Conservation (phyloP, 2,329 filamentous ascomycete species). For the Malbranchea zuffiana region DNA sequence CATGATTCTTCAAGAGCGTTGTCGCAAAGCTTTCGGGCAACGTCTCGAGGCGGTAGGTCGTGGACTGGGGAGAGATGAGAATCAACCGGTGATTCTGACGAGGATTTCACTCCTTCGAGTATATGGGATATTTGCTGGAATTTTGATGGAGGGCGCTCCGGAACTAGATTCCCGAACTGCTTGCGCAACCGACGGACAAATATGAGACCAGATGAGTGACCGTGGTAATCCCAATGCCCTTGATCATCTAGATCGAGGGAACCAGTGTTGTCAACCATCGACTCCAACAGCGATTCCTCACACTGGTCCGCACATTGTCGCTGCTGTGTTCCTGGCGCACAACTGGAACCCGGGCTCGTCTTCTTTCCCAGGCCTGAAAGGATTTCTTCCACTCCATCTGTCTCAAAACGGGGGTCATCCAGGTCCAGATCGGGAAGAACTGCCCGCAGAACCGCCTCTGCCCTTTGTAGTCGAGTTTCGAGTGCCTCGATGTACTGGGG, state of each 20-base stretch:
- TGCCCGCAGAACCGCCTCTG: constrained; percentile 66
- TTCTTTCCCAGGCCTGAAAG: constrained; percentile 35
- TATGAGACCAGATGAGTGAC: constrained; percentile 80
- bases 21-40: constrained; percentile 47
- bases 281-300: constrained; percentile 66
- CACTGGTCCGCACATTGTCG: constrained; percentile 32
- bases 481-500: constrained; percentile 88
- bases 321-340: constrained; percentile 17
- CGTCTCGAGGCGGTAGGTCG: constrained; percentile 57
- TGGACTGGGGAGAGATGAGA: constrained; percentile 43
- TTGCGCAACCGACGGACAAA: constrained; percentile 81
- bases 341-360: constrained; percentile 14
- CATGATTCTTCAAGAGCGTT: constrained; percentile 53
- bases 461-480: constrained; percentile 70
- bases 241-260: constrained; percentile 84
- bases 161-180: constrained; percentile 64
- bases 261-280: constrained; percentile 89
- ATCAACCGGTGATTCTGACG: constrained; percentile 53
- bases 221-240: constrained; percentile 91
- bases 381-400: constrained; percentile 53
- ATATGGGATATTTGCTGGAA: constrained; percentile 43
- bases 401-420: constrained; percentile 72
- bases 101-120: constrained; percentile 59
- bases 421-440: constrained; percentile 77
- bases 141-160: constrained; percentile 44